Evolutionary conservation across 768 basidiomycete species (phyloP).

Genomic region (Pulveroboletus sp.): DNA sequence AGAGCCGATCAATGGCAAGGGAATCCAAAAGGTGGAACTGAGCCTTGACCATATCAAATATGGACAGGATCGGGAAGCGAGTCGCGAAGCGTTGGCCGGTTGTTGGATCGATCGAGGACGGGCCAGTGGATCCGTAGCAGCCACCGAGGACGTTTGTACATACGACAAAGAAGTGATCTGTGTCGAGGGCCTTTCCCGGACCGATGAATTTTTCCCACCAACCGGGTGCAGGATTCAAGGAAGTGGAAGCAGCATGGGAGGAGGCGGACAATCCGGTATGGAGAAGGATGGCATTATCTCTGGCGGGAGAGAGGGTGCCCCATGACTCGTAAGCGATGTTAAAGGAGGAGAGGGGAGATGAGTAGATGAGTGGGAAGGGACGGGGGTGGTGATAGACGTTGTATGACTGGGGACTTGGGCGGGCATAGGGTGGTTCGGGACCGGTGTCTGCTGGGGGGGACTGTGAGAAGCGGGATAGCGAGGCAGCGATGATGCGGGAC

Average conservation of each 20-base stretch:
- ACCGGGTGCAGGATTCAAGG: conserved; percentile 71
- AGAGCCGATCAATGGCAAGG: conserved; percentile 77
- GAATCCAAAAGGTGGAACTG: conserved; percentile 85
- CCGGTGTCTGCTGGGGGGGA: conserved; percentile 42
- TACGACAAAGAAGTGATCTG: conserved; percentile 84
- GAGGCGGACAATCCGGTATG: conserved; percentile 96
- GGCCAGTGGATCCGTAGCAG: conserved; percentile 96
- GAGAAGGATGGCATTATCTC: conserved; percentile 88
- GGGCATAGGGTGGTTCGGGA: conserved; percentile 79
- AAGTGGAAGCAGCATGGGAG: conserved; percentile 86
- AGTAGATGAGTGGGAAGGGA: conserved; percentile 65
- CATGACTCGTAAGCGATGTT: conserved; percentile 97
- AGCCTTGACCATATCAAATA: conserved; percentile 97
- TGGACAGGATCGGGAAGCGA: conserved; percentile 82
- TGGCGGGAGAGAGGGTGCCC: conserved; percentile 75
- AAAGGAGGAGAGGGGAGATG: conserved; percentile 58
- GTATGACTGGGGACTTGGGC: conserved; percentile 74
- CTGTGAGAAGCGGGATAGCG: not conserved
- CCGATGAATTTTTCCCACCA: conserved; percentile 99
- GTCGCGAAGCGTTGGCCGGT: conserved; percentile 79
- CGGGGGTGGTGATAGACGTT: conserved; percentile 54
- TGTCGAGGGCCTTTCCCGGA: conserved; percentile 90
- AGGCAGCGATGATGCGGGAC: conserved; percentile 42
- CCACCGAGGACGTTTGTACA: conserved; percentile 97
- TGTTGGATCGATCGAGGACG: conserved; percentile 72